Conservation (phyloP, 2,329 filamentous ascomycete genomes). For the Aspergillus novofumigatus region DNA sequence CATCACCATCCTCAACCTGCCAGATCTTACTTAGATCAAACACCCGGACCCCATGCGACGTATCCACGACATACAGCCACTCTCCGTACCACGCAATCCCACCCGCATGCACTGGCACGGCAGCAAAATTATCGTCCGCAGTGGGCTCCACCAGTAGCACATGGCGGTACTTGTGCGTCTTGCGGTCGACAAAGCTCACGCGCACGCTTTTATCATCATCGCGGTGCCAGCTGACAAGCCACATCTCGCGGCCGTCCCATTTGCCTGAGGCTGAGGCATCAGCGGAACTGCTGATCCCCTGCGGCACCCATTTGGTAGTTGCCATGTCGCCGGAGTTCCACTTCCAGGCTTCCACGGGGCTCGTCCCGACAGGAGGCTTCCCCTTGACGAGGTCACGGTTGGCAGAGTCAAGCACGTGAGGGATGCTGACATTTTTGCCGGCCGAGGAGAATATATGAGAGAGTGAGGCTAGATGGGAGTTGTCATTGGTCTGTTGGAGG, state of each 20-base stretch:
- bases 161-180: slow-evolving; percentile 29
- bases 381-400: slow-evolving; percentile 14
- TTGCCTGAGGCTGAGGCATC: slow-evolving; percentile 29
- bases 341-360: slow-evolving; percentile 11
- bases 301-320: slow-evolving; percentile 33
- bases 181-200: slow-evolving; percentile 31
- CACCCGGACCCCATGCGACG: slow-evolving; percentile 30
- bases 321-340: slow-evolving; percentile 28
- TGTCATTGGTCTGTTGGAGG: slow-evolving; percentile 9
- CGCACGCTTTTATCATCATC: slow-evolving; percentile 25
- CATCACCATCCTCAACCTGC: slow-evolving; percentile 30
- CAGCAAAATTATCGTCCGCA: slow-evolving; percentile 29
- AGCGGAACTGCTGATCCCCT: slow-evolving; percentile 32
- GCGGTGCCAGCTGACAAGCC: slow-evolving; percentile 35
- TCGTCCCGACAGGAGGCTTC: neutral
- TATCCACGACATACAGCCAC: slow-evolving; percentile 35
- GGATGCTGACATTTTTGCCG: slow-evolving; percentile 11
- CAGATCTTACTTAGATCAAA: slow-evolving; percentile 37
- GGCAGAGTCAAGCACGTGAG: slow-evolving; percentile 12
- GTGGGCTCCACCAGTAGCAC: slow-evolving; percentile 34
- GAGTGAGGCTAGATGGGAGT: slow-evolving; percentile 7
- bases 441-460: slow-evolving; percentile 9
- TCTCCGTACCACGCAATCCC: slow-evolving; percentile 37
- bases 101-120: slow-evolving; percentile 32
- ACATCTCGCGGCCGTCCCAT: slow-evolving; percentile 31